A percentile compares a stretch with the other conserved stretches of the same genome.
Evolutionary conservation across 2,329 filamentous ascomycete species (phyloP).

Genomic region (Tolypocladium pustulatum): DNA sequence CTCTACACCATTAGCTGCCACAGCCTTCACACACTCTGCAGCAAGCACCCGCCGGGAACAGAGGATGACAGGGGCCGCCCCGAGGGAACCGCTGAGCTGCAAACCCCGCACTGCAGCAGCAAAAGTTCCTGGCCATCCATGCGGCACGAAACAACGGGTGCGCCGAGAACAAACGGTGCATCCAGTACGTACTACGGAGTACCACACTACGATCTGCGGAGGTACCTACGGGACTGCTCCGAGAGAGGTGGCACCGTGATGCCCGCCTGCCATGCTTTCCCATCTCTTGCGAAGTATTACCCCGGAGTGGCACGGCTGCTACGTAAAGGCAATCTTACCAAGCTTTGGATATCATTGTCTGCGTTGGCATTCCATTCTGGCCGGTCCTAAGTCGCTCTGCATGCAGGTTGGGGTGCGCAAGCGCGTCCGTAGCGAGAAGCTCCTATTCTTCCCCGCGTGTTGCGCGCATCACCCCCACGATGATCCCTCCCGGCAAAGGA

Average conservation of each 20-base stretch:
- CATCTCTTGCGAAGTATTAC: not conserved
- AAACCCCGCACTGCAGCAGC: slow-evolving; percentile 7
- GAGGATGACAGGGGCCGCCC: slow-evolving; percentile 1
- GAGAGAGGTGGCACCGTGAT: not conserved
- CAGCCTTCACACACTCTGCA: not conserved
- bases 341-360: not conserved
- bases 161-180: slow-evolving; percentile 2
- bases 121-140: slow-evolving; percentile 10
- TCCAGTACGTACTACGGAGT: not conserved
- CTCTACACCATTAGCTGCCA: not conserved
- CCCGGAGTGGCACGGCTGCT: not conserved
- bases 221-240: not conserved
- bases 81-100: slow-evolving; percentile 5
- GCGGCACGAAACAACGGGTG: not conserved
- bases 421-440: not conserved
- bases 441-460: not conserved
- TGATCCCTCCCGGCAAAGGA: not conserved
- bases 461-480: not conserved
- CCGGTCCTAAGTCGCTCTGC: not conserved
- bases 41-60: not conserved
- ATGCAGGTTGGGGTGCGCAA: not conserved
- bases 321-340: not conserved
- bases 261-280: not conserved
- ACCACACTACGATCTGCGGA: not conserved
- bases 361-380: not conserved